Evolutionary conservation across 352 stramenopile species (phyloP), one percentile per base, ranked within the genome.

Genomic region (Phytophthora nicotianae): DNA sequence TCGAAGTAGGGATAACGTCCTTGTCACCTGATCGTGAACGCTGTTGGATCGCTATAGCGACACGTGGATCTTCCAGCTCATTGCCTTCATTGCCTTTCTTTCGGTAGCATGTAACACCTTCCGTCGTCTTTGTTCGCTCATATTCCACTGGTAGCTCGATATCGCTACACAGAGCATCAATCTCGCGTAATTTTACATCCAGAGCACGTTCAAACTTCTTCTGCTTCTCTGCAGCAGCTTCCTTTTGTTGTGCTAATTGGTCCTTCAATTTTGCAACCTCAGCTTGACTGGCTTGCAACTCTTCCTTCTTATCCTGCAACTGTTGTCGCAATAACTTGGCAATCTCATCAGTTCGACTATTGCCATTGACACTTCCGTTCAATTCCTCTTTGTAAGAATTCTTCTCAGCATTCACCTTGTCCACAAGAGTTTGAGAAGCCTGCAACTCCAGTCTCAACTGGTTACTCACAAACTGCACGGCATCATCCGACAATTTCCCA

Each of bases 11-110:
- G 29, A 4, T 43, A 10, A 5, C 10, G 33, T 52, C 41, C 19
- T 51, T 57, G 17, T 53, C 21, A 11, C 29, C 19, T 38, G 47
- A 32, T 14, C 23, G 8, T 46, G 32, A 61, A 33, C 65, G 65
- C 26, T 58, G 49, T 24, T 78, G 20, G 2, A 81, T 42, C 3
- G 41, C 70, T 19, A 79, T 37, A 2, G 50, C 48, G 0, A 88
- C 75, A n/a, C 82, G 75, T 23, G 80, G 82, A 47, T 90, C 80
- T 74, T 89, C 80, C 5, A 88, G 60, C 24, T 75, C 43, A 23
- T 74, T 69, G 1, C 66, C 57, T 43, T 77, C 73, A 7, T 51
- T 55, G 24, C 77, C 68, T 21, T 74, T 84, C 8, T 69, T 70
- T 11, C 70, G 70, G 50, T 79, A 89, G 52, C 74, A 90, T 21